Percentiles rank a stretch among this genome's conserved stretches.
These are phyloP conservation scores for Tolypocladium cylindrosporum DNA, from an alignment of 2,329 filamentous ascomycete species.

Conservation along the genomic window DNA sequence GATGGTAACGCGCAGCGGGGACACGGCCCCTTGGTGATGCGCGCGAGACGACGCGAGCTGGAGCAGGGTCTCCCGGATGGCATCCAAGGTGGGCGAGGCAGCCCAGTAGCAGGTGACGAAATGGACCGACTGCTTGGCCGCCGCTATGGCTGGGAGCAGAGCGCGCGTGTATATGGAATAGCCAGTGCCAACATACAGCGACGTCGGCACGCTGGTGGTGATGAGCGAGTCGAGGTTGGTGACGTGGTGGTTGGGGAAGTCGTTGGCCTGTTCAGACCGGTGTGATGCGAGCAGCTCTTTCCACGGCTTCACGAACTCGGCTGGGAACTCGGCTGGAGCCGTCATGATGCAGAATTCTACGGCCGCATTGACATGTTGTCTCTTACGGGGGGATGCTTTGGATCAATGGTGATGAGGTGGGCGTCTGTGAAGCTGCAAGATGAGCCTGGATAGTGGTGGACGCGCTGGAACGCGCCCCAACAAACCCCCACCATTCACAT, in stretches of 20 bases:
- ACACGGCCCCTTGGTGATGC: constrained; percentile 11
- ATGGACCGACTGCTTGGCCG: constrained; percentile 55
- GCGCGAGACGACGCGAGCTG: constrained; percentile 41
- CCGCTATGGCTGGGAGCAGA: constrained; percentile 51
- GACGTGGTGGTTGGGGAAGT: constrained; percentile 40
- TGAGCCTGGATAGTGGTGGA: no score
- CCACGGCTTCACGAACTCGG: constrained; percentile 28
- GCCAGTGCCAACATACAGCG: constrained; percentile 48
- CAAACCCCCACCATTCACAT: no score
- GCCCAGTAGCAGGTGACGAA: constrained; percentile 82
- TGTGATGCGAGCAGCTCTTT: constrained; percentile 19
- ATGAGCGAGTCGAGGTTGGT: constrained; percentile 34
- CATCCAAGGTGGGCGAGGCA: constrained; percentile 47
- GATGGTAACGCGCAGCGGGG: constrained; percentile 51
- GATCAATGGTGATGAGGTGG: neutral
- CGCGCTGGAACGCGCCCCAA: no score
- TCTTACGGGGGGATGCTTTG: neutral
- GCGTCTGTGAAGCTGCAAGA: neutral
- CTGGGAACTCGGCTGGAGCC: constrained; percentile 17
- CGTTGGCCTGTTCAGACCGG: constrained; percentile 22
- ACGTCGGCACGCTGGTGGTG: constrained; percentile 33
- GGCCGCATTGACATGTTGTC: neutral
- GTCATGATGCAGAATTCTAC: neutral
- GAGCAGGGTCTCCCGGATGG: constrained; percentile 46
- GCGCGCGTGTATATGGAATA: constrained; percentile 42